Evolutionary conservation across 768 basidiomycete genomes (phyloP), one percentile per base, ranked within the genome.

Genomic region (Mycena polygramma): DNA sequence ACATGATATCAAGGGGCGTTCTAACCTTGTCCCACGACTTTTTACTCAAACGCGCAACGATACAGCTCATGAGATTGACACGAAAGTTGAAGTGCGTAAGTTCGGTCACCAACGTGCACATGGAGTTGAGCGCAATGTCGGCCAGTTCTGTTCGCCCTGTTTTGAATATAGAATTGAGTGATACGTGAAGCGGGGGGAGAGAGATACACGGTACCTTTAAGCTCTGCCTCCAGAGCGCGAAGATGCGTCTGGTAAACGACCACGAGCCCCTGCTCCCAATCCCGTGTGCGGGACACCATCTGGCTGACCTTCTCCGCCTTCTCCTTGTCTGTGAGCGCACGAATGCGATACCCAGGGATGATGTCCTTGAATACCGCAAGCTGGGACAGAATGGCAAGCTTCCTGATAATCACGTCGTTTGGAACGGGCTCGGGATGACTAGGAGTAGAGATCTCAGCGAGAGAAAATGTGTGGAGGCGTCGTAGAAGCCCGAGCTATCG

Each of bases 11-110:
- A 64, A 24, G 55, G 63, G 69, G 60, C 58, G 49, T 35, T 79
- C 90, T 77, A 75, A 96, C 97, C 80, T 90, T 86, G 81, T 96
- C 93, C 96, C 97, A 99, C 22, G 92, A 91, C 77, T 88, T 92
- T 78, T 89, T 90, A 78, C 96, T 96, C 55, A 99, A 80, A 17
- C 90, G 89, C 57, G 92, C 90, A 26, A 98, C 90, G 67, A 99
- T 84, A 58, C 92, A 92, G 69, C 90, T 91, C 90, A 98, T 95
- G 74, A 99, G 87, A 83, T 99, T 98, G 73, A 89, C 86, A 53
- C 94, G 90, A 80, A 98, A 99, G 83, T 99, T 99, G 90, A 99
- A 99, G 82, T 99, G 96, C 17, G 95, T 93, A 70, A 91, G 89
- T 77, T 95, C 91, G 22, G 87, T 86, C 30, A 96, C 83, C 52